phyloP scores from a whole-genome alignment of 257 asterid species.

The Solanum pennellii region DNA sequence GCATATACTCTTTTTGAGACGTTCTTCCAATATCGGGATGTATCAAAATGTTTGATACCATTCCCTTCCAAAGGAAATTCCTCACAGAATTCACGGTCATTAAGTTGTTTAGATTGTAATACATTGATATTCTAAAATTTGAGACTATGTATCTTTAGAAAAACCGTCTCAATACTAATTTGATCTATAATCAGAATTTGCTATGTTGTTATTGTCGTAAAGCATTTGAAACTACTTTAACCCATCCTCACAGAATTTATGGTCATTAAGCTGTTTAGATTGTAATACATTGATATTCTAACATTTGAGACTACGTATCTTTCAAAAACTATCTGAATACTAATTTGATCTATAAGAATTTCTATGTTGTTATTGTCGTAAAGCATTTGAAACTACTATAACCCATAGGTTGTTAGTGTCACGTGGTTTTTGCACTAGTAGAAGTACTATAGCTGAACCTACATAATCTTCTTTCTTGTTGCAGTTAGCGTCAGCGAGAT shows the following conservation, averaged over 20 bases:
- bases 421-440: background rate
- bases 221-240: no score
- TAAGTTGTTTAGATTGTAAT: background rate
- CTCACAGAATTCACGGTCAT: background rate
- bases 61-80: background rate
- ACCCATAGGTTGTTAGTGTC: background rate
- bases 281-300: background rate
- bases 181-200: background rate
- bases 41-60: background rate
- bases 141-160: background rate
- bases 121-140: background rate
- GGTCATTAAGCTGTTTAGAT: background rate
- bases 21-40: background rate
- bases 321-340: background rate
- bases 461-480: background rate
- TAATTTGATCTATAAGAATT: background rate
- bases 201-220: background rate
- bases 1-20: background rate
- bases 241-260: background rate
- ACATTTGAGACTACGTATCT: background rate
- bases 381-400: background rate
- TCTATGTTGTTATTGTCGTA: background rate
- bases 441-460: background rate
- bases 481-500: conserved; percentile 99
- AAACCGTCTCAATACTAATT: background rate